Conservation (phyloP, 805 yeast species). For the Kodamaea hsintzibuensis region DNA sequence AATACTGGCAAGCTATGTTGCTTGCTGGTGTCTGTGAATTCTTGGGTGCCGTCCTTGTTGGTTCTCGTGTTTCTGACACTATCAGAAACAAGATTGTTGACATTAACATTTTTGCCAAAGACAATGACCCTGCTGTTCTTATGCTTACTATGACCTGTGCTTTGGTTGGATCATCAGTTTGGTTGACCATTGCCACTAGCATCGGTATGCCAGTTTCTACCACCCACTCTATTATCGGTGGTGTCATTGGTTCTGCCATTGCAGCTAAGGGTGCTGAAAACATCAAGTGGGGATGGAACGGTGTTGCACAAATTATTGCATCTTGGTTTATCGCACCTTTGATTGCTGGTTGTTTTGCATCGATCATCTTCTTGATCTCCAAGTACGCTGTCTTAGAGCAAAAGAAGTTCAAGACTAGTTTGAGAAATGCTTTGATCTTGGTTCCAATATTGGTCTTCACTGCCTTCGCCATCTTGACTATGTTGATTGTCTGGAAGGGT, state of each 20-base stretch:
- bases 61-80: conserved; percentile 73
- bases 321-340: conserved; percentile 81
- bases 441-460: conserved; percentile 63
- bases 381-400: conserved; percentile 64
- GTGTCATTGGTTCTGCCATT: conserved; percentile 69
- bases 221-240: conserved; percentile 79
- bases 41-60: conserved; percentile 72
- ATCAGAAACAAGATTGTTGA: conserved; percentile 66
- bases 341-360: conserved; percentile 64
- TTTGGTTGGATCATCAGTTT: conserved; percentile 66
- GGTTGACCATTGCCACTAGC: conserved; percentile 67
- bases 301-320: conserved; percentile 71
- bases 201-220: conserved; percentile 81
- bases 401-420: conserved; percentile 40
- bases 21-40: conserved; percentile 72
- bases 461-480: conserved; percentile 63
- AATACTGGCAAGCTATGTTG: conserved; percentile 75
- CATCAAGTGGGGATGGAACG: conserved; percentile 75
- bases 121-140: conserved; percentile 64
- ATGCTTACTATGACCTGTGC: conserved; percentile 79
- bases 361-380: conserved; percentile 57
- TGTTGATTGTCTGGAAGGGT: conserved; percentile 81
- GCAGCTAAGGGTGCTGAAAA: conserved; percentile 66
- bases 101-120: conserved; percentile 45
- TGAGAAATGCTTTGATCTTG: conserved; percentile 55